A percentile compares a stretch with the other conserved stretches of the same genome.
phyloP scores from a whole-genome alignment of 768 basidiomycete genomes.

The Mycena rebaudengoi region DNA sequence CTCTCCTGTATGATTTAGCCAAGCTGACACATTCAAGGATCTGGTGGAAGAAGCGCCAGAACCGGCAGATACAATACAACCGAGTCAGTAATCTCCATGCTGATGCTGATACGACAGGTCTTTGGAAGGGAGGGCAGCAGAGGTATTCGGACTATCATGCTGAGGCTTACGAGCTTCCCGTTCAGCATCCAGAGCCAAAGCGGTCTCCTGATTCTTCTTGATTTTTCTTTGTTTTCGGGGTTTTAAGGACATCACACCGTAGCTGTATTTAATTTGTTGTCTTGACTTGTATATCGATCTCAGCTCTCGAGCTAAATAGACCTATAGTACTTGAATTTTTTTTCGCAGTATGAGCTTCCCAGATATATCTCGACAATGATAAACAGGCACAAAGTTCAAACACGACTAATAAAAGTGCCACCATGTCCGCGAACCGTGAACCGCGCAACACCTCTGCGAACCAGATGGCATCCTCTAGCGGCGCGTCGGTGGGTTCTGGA shows the following conservation, averaged over 20 bases:
- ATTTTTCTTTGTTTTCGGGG: not conserved
- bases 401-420: too few relatives aligned
- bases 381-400: too few relatives aligned
- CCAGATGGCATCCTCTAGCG: too few relatives aligned
- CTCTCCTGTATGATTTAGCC: not conserved
- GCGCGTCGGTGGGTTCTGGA: too few relatives aligned
- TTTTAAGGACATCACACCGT: not conserved
- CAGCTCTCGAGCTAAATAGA: too few relatives aligned
- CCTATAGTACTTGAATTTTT: too few relatives aligned
- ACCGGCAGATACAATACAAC: constrained; percentile 28
- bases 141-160: constrained; percentile 25
- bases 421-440: too few relatives aligned
- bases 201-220: not conserved
- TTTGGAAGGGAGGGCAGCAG: not conserved
- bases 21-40: constrained; percentile 24
- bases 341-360: too few relatives aligned
- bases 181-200: not conserved
- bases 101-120: constrained; percentile 14
- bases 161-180: constrained; percentile 22
- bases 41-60: constrained; percentile 36
- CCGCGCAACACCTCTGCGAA: too few relatives aligned
- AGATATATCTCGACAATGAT: too few relatives aligned
- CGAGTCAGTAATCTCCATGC: constrained; percentile 27
- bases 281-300: constrained; percentile 1
- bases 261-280: not conserved